phyloP scores from a whole-genome alignment of 2,329 filamentous ascomycete genomes.

The Fusarium algeriense region DNA sequence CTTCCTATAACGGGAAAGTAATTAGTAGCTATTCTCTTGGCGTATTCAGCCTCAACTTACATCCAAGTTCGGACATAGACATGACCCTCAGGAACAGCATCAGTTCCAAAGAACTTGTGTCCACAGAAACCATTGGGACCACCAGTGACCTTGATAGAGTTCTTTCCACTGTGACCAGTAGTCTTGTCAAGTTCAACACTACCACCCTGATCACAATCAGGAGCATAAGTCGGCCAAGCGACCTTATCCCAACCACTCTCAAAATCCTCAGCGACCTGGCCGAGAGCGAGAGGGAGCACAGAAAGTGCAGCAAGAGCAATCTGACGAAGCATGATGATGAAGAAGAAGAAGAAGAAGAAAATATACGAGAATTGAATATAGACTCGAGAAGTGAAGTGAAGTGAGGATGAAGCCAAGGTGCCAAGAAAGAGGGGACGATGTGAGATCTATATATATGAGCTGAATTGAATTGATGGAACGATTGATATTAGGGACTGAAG shows the following conservation, averaged over 20 bases:
- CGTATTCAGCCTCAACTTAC: slow-evolving; percentile 55
- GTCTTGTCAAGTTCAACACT: slow-evolving; percentile 68
- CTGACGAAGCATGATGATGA: slow-evolving; percentile 51
- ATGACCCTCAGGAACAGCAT: slow-evolving; percentile 66
- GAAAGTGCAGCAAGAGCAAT: slow-evolving; percentile 60
- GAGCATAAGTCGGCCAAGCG: slow-evolving; percentile 69
- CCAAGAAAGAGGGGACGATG: slow-evolving; percentile 4
- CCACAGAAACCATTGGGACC: slow-evolving; percentile 65
- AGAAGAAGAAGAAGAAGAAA: slow-evolving; percentile 3
- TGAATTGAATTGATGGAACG: not conserved
- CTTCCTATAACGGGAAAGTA: slow-evolving; percentile 57
- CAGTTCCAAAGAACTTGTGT: slow-evolving; percentile 72
- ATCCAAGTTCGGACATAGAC: slow-evolving; percentile 68
- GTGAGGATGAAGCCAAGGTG: slow-evolving; percentile 12
- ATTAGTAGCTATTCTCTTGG: not conserved
- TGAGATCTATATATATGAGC: slow-evolving; percentile 21
- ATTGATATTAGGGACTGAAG: slow-evolving; percentile 21
- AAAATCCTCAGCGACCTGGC: slow-evolving; percentile 67
- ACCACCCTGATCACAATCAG: slow-evolving; percentile 71
- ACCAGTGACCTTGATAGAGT: slow-evolving; percentile 65
- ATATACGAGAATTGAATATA: not conserved
- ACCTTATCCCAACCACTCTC: slow-evolving; percentile 69
- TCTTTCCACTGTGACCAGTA: slow-evolving; percentile 67
- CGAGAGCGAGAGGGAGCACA: slow-evolving; percentile 61
- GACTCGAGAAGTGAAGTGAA: slow-evolving; percentile 10